These are phyloP conservation scores for Sarocladium kiliense DNA, from an alignment of 2,329 filamentous ascomycete species.

Conservation along the genomic window DNA sequence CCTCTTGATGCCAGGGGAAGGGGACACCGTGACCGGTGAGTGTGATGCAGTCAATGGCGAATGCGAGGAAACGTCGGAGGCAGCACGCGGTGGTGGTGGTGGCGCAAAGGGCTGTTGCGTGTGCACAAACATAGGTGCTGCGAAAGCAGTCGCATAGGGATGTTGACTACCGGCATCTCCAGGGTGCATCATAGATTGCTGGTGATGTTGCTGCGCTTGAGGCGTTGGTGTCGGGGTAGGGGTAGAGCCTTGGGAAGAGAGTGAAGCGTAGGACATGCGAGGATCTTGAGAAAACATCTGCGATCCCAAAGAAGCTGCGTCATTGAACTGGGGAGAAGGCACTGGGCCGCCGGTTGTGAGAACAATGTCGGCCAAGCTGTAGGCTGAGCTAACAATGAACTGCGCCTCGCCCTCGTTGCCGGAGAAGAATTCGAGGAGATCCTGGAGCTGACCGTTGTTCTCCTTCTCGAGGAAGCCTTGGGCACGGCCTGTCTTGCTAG, in stretches of 20 bases:
- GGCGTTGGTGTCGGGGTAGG: slow-evolving; percentile 9
- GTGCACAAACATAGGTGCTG: slow-evolving; percentile 26
- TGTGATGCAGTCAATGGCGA: slow-evolving; percentile 24
- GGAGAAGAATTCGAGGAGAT: slow-evolving; percentile 61
- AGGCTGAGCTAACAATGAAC: slow-evolving; percentile 53
- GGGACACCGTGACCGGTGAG: slow-evolving; percentile 18
- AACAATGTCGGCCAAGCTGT: slow-evolving; percentile 48
- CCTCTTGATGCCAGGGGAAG: slow-evolving; percentile 28
- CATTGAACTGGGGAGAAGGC: slow-evolving; percentile 25
- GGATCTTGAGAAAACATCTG: slow-evolving; percentile 18
- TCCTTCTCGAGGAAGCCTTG: slow-evolving; percentile 58
- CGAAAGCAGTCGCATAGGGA: slow-evolving; percentile 24
- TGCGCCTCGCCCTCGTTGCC: slow-evolving; percentile 51
- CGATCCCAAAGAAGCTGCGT: slow-evolving; percentile 19
- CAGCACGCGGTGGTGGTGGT: slow-evolving; percentile 9
- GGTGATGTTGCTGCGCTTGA: slow-evolving; percentile 19
- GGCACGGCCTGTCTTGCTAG: slow-evolving; percentile 49
- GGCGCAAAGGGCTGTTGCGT: neutral
- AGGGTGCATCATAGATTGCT: slow-evolving; percentile 18
- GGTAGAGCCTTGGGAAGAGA: slow-evolving; percentile 23
- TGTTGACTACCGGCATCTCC: slow-evolving; percentile 17
- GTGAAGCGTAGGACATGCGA: slow-evolving; percentile 24
- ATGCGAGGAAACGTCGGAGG: slow-evolving; percentile 17
- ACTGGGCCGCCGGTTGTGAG: slow-evolving; percentile 27
- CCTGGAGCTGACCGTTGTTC: slow-evolving; percentile 57